Percentiles rank a stretch among this genome's conserved stretches.
Conservation (phyloP, 352 stramenopile species). For the Phytophthora europaea region DNA sequence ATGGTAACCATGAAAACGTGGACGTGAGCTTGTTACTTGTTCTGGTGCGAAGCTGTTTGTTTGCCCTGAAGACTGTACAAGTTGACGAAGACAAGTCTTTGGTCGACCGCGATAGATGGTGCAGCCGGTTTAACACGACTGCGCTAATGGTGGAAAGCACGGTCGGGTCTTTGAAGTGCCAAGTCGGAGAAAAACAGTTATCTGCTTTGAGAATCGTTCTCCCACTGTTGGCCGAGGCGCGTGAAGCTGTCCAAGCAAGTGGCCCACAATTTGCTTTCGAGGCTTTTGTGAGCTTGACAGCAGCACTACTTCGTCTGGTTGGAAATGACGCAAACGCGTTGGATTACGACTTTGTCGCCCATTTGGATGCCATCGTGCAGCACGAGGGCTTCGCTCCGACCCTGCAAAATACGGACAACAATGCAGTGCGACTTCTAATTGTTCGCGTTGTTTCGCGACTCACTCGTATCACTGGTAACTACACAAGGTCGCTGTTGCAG, state of each 20-base stretch:
- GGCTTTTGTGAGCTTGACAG: slow-evolving; percentile 47
- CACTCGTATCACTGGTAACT: slow-evolving; percentile 50
- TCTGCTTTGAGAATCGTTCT: slow-evolving; percentile 29
- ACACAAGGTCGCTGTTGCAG: slow-evolving; percentile 64
- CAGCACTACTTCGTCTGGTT: slow-evolving; percentile 44
- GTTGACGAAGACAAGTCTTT: not conserved
- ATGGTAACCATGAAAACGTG: not conserved
- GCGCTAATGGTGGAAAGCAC: slow-evolving; percentile 27
- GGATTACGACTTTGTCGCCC: slow-evolving; percentile 51
- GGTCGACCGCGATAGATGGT: not conserved
- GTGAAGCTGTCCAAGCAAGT: slow-evolving; percentile 32
- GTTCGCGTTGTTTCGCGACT: slow-evolving; percentile 55
- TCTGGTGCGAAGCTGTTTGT: slow-evolving; percentile 32
- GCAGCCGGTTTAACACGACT: slow-evolving; percentile 19
- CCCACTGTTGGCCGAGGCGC: slow-evolving; percentile 32
- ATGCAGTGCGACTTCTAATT: slow-evolving; percentile 39
- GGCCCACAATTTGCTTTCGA: slow-evolving; percentile 24
- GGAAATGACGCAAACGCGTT: slow-evolving; percentile 19
- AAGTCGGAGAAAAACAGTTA: slow-evolving; percentile 19
- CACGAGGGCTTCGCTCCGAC: slow-evolving; percentile 41
- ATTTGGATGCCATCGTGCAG: slow-evolving; percentile 45
- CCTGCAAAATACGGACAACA: slow-evolving; percentile 31
- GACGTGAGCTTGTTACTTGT: slow-evolving; percentile 25
- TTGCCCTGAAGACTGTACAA: slow-evolving; percentile 23
- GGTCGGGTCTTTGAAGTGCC: slow-evolving; percentile 20